These are phyloP conservation scores for Apiospora malaysiana DNA, from an alignment of 2,329 filamentous ascomycete species.

Conservation along the genomic window DNA sequence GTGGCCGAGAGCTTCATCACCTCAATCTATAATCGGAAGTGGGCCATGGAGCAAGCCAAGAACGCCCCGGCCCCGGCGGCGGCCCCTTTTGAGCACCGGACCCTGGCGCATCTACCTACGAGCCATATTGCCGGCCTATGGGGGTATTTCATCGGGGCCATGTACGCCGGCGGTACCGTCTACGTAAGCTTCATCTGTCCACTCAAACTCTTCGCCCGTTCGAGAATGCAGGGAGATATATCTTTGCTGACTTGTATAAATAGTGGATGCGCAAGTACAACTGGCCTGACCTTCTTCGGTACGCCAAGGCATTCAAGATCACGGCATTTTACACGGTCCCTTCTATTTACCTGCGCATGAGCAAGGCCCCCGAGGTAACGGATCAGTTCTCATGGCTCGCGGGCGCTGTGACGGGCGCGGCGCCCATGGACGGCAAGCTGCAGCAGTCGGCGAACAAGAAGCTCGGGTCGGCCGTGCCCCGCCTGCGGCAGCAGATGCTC, in stretches of 20 bases:
- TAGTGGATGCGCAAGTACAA: constrained; percentile 67
- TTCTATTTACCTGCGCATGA: constrained; percentile 63
- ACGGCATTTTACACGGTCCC: constrained; percentile 64
- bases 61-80: background rate
- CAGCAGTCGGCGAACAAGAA: constrained; percentile 56
- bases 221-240: too few relatives aligned
- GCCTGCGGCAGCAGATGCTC: constrained; percentile 41
- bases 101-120: constrained; percentile 51
- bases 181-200: background rate
- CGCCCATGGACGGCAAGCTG: constrained; percentile 59
- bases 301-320: constrained; percentile 54
- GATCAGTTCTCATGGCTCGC: constrained; percentile 58
- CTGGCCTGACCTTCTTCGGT: constrained; percentile 56
- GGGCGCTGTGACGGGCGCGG: constrained; percentile 56
- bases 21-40: background rate
- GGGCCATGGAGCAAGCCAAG: constrained; percentile 16
- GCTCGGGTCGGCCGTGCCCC: constrained; percentile 42
- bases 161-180: constrained; percentile 50
- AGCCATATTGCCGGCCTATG: constrained; percentile 55
- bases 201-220: background rate
- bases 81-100: constrained; percentile 37
- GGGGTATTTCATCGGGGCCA: constrained; percentile 51
- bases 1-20: constrained; percentile 21
- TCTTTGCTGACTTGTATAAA: constrained; percentile 33
- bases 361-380: constrained; percentile 57